phyloP scores from a whole-genome alignment of 805 yeast genomes.

The Saccharomycopsis amapae region DNA sequence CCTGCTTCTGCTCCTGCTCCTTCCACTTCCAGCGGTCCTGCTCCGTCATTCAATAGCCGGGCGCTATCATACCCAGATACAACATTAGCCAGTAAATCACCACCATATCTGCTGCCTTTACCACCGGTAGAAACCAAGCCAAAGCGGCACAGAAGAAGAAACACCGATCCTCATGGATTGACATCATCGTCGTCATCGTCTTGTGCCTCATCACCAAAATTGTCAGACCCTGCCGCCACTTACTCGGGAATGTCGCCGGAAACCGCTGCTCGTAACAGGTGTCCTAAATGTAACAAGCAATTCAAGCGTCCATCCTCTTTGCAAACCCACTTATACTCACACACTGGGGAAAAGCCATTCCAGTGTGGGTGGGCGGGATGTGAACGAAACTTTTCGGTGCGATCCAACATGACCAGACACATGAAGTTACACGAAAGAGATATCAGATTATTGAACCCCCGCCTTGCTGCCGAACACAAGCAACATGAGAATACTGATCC shows the following conservation, averaged over 20 bases:
- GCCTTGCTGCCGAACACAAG: too few relatives aligned
- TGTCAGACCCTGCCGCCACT: background rate
- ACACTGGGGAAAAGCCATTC: conserved; percentile 76
- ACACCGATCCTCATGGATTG: conserved; percentile 14
- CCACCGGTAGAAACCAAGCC: conserved; percentile 3
- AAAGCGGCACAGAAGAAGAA: conserved; percentile 17
- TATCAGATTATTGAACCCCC: too few relatives aligned
- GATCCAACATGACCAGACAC: conserved; percentile 78
- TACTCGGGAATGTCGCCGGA: conserved; percentile 34
- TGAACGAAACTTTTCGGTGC: conserved; percentile 62
- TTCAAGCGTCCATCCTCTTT: conserved; percentile 80
- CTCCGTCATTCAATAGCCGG: background rate
- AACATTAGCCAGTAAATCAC: background rate
- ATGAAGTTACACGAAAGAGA: conserved; percentile 51
- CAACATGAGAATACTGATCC: too few relatives aligned
- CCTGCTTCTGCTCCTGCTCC: background rate
- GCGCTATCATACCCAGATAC: background rate
- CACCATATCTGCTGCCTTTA: background rate
- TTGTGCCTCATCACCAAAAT: background rate
- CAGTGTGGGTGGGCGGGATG: conserved; percentile 59
- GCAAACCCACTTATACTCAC: conserved; percentile 72
- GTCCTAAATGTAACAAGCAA: conserved; percentile 58
- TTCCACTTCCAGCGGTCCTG: background rate
- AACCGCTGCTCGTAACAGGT: conserved; percentile 40
- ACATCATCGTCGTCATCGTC: conserved; percentile 20